phyloP scores from a whole-genome alignment of 129 eudicot species.

The Flaveria sonorensis region DNA sequence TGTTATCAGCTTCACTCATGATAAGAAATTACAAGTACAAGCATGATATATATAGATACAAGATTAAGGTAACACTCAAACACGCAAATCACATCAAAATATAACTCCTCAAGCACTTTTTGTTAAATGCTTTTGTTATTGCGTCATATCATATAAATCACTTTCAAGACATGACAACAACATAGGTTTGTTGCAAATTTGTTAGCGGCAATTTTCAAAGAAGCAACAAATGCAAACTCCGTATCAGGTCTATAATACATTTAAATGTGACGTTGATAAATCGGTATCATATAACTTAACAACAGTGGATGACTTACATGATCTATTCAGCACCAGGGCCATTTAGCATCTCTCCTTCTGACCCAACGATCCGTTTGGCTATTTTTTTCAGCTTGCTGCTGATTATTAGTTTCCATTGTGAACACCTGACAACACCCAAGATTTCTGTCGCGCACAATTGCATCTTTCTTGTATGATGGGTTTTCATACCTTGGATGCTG shows the following conservation, averaged over 20 bases:
- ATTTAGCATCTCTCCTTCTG: constrained; percentile 74
- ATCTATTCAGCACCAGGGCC: constrained; percentile 75
- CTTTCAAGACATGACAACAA: background rate
- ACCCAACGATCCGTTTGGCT: constrained; percentile 40
- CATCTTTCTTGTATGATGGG: constrained; percentile 66
- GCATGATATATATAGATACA: too few species aligned
- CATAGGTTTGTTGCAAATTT: background rate
- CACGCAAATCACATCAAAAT: background rate
- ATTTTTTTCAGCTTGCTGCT: constrained; percentile 24
- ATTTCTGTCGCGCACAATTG: constrained; percentile 44
- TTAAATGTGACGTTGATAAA: constrained; percentile 4
- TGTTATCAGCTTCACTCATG: too few species aligned
- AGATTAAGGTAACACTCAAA: too few species aligned
- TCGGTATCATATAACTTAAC: background rate
- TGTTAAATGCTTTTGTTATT: background rate
- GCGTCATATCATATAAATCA: constrained; percentile 3
- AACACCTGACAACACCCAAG: constrained; percentile 49
- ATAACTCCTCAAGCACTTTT: background rate
- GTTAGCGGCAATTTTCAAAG: background rate
- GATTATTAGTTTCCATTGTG: constrained; percentile 11
- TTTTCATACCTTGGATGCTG: constrained; percentile 73
- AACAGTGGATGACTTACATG: constrained; percentile 11
- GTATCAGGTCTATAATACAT: background rate
- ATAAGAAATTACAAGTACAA: too few species aligned
- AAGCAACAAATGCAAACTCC: background rate